A percentile compares a stretch with the other conserved stretches of the same genome.
phyloP scores from a whole-genome alignment of 2,329 filamentous ascomycete genomes.

The Neospermospora avenae region DNA sequence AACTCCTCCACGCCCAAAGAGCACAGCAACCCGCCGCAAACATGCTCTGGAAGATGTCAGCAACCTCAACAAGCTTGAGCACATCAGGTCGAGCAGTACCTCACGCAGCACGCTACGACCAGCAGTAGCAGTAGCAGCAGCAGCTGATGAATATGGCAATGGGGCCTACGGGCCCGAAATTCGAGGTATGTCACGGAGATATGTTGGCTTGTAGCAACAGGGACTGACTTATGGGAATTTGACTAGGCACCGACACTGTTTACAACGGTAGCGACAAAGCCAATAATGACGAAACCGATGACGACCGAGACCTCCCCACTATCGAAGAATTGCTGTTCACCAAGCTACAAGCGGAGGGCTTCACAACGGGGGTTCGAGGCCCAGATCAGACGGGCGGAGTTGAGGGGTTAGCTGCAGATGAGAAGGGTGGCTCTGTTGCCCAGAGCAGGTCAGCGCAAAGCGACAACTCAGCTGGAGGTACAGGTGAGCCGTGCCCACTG shows the following conservation, averaged over 20 bases:
- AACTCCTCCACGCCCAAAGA: conserved; percentile 24
- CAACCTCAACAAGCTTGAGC: conserved; percentile 18
- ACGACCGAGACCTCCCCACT: conserved; percentile 13
- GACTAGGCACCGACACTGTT: conserved; percentile 7
- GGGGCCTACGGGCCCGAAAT: conserved; percentile 8
- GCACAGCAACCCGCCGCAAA: conserved; percentile 11
- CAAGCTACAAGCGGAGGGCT: conserved; percentile 16
- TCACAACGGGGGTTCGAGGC: conserved; percentile 10
- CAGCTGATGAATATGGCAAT: conserved; percentile 1
- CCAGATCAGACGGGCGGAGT: conserved; percentile 12
- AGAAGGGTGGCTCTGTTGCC: conserved; percentile 10
- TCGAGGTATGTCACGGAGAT: conserved; percentile 20
- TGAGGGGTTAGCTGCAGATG: conserved; percentile 11
- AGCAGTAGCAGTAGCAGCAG: not conserved
- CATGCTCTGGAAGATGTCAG: conserved; percentile 15
- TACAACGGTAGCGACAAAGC: conserved; percentile 6
- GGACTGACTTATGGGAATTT: conserved; percentile 16
- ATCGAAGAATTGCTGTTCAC: conserved; percentile 21
- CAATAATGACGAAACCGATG: conserved; percentile 12
- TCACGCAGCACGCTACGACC: conserved; percentile 10
- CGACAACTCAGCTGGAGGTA: conserved; percentile 15
- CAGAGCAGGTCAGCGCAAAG: conserved; percentile 12
- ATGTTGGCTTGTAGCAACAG: conserved; percentile 14
- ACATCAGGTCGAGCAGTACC: conserved; percentile 13
- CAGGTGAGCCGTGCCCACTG: conserved; percentile 14